Percentiles rank a stretch among this genome's conserved stretches.
Evolutionary conservation across 345 rosid genomes (phyloP).

Genomic region (Gossypium herbaceum): DNA sequence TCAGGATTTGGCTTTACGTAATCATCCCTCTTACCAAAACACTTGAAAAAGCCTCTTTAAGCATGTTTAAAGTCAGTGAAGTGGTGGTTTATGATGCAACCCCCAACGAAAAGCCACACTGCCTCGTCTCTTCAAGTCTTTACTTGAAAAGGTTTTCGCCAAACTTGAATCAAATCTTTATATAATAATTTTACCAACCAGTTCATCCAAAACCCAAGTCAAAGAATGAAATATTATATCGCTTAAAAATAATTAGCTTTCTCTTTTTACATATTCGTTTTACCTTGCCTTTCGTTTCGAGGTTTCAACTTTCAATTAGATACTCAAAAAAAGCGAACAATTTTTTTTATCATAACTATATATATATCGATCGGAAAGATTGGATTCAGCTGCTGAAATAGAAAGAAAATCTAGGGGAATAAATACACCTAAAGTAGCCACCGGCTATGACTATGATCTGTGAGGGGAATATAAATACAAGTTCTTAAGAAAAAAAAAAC

Average conservation of each 20-base stretch:
- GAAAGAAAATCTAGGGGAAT: neutral
- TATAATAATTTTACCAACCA: too few relatives aligned
- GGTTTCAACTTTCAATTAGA: too few relatives aligned
- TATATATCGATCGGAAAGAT: neutral
- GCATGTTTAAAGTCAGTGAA: neutral
- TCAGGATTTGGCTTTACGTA: neutral
- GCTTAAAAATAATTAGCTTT: too few relatives aligned
- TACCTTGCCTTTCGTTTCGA: too few relatives aligned
- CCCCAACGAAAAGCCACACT: neutral
- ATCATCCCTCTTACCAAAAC: neutral
- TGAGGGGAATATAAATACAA: neutral
- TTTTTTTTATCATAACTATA: neutral
- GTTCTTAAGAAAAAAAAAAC: neutral
- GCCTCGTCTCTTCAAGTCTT: too few relatives aligned
- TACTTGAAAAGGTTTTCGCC: too few relatives aligned
- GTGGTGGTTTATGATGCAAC: neutral
- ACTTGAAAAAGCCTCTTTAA: neutral
- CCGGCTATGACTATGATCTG: neutral
- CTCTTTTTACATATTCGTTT: too few relatives aligned
- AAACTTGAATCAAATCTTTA: too few relatives aligned
- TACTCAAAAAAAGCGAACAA: neutral
- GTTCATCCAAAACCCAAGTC: too few relatives aligned
- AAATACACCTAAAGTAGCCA: neutral
- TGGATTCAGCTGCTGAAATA: constrained; percentile 8
- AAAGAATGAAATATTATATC: too few relatives aligned